phyloP scores from a whole-genome alignment of 805 yeast genomes.

The Limtongia smithiae region DNA sequence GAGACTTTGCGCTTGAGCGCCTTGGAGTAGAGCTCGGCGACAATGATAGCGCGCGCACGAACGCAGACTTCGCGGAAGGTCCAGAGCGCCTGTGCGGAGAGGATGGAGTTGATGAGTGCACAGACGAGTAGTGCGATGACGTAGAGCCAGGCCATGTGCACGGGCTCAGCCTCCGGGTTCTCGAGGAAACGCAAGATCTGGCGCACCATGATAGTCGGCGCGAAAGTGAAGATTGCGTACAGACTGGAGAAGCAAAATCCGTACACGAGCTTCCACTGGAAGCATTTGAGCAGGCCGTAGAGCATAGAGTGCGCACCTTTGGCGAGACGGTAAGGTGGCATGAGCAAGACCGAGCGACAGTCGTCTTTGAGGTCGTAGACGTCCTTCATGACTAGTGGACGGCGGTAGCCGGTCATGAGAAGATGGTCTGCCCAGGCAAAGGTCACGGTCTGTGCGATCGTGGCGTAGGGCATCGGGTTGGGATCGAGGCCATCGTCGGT shows the following conservation, averaged over 20 bases:
- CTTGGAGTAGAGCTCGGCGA: slow-evolving; percentile 89
- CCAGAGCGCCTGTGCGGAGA: slow-evolving; percentile 77
- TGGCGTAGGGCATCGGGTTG: slow-evolving; percentile 68
- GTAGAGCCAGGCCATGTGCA: slow-evolving; percentile 80
- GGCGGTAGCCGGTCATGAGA: slow-evolving; percentile 60
- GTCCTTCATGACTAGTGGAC: slow-evolving; percentile 55
- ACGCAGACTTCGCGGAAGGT: slow-evolving; percentile 89
- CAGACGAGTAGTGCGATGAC: slow-evolving; percentile 67
- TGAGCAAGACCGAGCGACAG: slow-evolving; percentile 71
- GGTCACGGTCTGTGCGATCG: slow-evolving; percentile 57
- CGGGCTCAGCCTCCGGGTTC: slow-evolving; percentile 58
- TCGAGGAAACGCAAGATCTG: slow-evolving; percentile 79
- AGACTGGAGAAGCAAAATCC: slow-evolving; percentile 21
- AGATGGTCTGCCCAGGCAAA: slow-evolving; percentile 76
- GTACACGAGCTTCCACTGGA: slow-evolving; percentile 4
- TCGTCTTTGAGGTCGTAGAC: slow-evolving; percentile 81
- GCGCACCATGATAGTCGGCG: slow-evolving; percentile 77
- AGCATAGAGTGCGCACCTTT: slow-evolving; percentile 17
- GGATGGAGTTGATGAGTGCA: slow-evolving; percentile 56
- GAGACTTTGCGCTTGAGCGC: slow-evolving; percentile 71
- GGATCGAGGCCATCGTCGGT: slow-evolving; percentile 49
- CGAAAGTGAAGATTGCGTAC: slow-evolving; percentile 50
- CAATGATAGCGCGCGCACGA: slow-evolving; percentile 81
- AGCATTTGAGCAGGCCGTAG: slow-evolving; percentile 15
- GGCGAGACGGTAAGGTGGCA: slow-evolving; percentile 41